Conservation (phyloP, 306 rosid species). For the Vicia faba region DNA sequence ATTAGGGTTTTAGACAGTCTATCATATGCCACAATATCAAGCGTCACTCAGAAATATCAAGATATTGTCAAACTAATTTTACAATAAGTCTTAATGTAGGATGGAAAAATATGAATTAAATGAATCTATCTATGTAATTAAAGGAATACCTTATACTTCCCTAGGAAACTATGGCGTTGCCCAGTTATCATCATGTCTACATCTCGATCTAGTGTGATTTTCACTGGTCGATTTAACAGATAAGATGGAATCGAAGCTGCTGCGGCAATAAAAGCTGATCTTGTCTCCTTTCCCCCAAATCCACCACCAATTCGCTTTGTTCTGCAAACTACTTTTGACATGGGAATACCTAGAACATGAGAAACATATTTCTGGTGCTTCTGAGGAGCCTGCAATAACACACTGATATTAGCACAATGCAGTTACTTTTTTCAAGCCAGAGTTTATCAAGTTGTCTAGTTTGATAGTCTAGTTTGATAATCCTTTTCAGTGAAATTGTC, state of each 20-base stretch:
- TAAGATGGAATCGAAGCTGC: conserved; percentile 89
- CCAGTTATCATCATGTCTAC: conserved; percentile 90
- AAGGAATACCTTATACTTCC: conserved; percentile 83
- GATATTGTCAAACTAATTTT: conserved; percentile 23
- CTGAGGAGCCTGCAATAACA: conserved; percentile 78
- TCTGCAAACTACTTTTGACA: conserved; percentile 96
- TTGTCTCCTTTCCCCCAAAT: conserved; percentile 98
- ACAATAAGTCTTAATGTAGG: neutral
- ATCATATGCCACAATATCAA: conserved; percentile 1
- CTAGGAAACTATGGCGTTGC: conserved; percentile 95
- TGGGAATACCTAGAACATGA: conserved; percentile 85
- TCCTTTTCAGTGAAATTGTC: conserved; percentile 9
- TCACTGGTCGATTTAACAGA: conserved; percentile 79
- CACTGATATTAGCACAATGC: conserved; percentile 23
- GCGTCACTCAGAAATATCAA: conserved; percentile 24
- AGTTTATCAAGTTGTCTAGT: conserved; percentile 21
- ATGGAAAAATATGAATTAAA: conserved; percentile 27
- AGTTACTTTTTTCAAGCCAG: conserved; percentile 23
- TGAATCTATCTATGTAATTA: conserved; percentile 6
- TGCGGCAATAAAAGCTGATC: conserved; percentile 80
- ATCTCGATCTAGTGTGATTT: conserved; percentile 84
- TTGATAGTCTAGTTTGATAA: conserved; percentile 23
- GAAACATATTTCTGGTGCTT: conserved; percentile 92
- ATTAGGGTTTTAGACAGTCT: conserved; percentile 5
- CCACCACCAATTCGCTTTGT: conserved; percentile 98